Base-by-base conservation (phyloP, 345 rosid genomes). In the Eucalyptus cladocalyx region DNA sequence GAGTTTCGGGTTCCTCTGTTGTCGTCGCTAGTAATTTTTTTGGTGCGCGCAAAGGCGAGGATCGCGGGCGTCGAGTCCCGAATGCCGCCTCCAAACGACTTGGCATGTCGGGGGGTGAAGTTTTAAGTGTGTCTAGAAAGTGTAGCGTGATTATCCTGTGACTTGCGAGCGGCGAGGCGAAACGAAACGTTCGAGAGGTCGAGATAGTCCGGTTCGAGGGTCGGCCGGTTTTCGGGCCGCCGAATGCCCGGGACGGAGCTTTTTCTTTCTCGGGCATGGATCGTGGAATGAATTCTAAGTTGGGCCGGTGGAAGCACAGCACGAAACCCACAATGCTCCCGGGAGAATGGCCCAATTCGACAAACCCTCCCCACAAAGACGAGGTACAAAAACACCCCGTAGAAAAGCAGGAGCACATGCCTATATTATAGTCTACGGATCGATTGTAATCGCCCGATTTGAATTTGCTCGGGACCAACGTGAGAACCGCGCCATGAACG, bases 401-500 rank as follows among this genome's bases (percentile, higher is more conserved):
- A 0, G 47, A 10, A 76, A 37, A 9, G 45, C 26, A 19, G 81
- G 12, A 40, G 23, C 81, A 10, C 45, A 1, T 72, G 45, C 45
- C 81, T 2, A 21, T 19, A 9, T 18, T 18, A 18, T 34, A 1
- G 24, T 34, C 26, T 9, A 0, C 81, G 26, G 80, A 34, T 72
- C 10, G 13, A 76, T 40, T 11, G 11, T 2, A 13, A 62, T 30
- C 19, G 34, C 2, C 0, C 37, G 34, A 30, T 62, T 4, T 0
- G 72, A 30, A 62, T 14, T 6, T 7, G 9, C 34, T 13, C 2
- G 19, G 34, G 32, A 2, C 5, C 6, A 40, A 2, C 6, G 21
- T 4, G 40, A n/a, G 76, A 16, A n/a, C 11, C 37, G 0, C 3
- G 3, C 19, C 3, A n/a, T 15, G 3, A 7, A 65, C 5, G 3